These are phyloP conservation scores for Pseudogymnoascus sp. DNA, from an alignment of 2,329 filamentous ascomycete genomes.

Conservation along the genomic window DNA sequence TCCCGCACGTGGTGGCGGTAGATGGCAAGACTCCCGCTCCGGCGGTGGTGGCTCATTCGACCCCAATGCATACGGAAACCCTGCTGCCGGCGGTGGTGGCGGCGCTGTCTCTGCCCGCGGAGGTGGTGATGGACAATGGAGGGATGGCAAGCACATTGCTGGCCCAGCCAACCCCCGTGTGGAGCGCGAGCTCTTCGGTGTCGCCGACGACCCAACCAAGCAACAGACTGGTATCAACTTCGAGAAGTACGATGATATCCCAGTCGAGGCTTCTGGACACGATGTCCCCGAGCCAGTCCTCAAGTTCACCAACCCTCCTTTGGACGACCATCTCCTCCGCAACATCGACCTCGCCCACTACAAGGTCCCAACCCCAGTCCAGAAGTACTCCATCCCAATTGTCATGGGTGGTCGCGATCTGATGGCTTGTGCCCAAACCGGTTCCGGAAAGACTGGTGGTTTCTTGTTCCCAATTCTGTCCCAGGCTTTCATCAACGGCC, in stretches of 20 bases:
- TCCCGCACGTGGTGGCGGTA: constrained; percentile 33
- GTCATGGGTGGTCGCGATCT: constrained; percentile 96
- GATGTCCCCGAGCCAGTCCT: constrained; percentile 88
- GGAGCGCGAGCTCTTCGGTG: constrained; percentile 93
- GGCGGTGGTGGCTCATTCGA: constrained; percentile 42
- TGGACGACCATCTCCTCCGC: constrained; percentile 84
- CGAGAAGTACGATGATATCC: constrained; percentile 99
- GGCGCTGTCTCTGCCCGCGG: constrained; percentile 57
- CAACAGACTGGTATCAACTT: constrained; percentile 99
- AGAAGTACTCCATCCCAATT: constrained; percentile 99
- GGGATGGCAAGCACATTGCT: constrained; percentile 90
- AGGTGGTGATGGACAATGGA: constrained; percentile 93
- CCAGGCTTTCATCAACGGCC: constrained; percentile 89
- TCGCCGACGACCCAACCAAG: constrained; percentile 84
- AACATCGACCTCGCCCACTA: constrained; percentile 95
- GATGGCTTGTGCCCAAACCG: constrained; percentile 99
- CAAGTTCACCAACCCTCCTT: constrained; percentile 85
- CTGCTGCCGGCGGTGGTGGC: constrained; percentile 30
- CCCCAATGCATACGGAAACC: constrained; percentile 49
- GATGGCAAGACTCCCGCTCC: constrained; percentile 19
- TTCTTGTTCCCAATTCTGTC: constrained; percentile 98
- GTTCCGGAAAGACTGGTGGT: constrained; percentile 99
- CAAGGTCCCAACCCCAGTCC: constrained; percentile 91
- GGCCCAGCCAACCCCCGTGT: constrained; percentile 81
- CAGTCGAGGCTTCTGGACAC: constrained; percentile 90